Percentiles rank a stretch among this genome's conserved stretches.
These are phyloP conservation scores for Cladorrhinum sp. DNA, from an alignment of 2,329 filamentous ascomycete species.

Conservation along the genomic window DNA sequence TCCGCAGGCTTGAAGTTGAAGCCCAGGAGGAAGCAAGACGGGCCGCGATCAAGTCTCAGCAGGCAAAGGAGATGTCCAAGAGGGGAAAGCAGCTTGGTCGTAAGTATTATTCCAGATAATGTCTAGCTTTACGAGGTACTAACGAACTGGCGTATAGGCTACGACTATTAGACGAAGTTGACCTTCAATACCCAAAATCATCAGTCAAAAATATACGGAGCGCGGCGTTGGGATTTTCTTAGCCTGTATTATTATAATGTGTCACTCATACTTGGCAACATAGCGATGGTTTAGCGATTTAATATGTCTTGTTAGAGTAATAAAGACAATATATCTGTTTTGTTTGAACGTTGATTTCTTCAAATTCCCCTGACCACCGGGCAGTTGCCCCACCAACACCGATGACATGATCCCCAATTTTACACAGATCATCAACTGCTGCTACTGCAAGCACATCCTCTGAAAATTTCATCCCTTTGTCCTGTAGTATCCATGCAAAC, in stretches of 20 bases:
- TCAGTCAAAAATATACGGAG: not conserved
- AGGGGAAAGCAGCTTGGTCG: conserved; percentile 66
- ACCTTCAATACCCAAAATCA: not conserved
- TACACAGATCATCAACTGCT: too few species aligned
- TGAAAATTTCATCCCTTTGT: not conserved
- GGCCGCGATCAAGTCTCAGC: conserved; percentile 66
- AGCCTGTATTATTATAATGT: not conserved
- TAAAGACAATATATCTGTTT: not conserved
- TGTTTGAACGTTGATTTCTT: not conserved
- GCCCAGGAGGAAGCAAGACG: conserved; percentile 62
- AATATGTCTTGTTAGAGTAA: not conserved
- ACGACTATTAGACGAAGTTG: not conserved
- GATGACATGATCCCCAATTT: not conserved
- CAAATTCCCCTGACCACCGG: not conserved
- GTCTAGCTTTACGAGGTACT: not conserved
- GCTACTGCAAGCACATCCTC: too few species aligned
- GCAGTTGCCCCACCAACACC: not conserved
- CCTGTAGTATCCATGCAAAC: not conserved
- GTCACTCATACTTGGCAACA: not conserved
- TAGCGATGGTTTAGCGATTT: too few species aligned
- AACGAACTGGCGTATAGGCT: not conserved
- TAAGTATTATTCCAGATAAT: conserved; percentile 41
- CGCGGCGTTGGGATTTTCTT: not conserved
- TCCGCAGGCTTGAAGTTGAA: conserved; percentile 61
- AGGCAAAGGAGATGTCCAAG: conserved; percentile 64